Percentiles rank a stretch among this genome's conserved stretches.
Conservation (phyloP, 2,329 filamentous ascomycete species). For the Tolypocladium guangdongense region DNA sequence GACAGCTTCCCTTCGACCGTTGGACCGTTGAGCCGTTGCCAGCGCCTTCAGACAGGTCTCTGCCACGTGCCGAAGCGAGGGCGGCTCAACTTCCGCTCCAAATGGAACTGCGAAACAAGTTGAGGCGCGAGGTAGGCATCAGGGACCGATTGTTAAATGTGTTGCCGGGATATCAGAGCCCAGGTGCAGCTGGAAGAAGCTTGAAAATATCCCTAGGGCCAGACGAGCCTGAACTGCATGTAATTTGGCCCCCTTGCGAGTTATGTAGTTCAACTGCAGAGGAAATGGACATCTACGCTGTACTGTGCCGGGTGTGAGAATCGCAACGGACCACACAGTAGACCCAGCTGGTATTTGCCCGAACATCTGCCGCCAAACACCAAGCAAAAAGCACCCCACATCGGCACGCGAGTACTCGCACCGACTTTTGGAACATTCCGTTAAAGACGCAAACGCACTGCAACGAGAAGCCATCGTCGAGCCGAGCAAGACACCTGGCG, state of each 20-base stretch:
- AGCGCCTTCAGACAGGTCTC: neutral
- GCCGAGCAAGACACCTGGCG: neutral
- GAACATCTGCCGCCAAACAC: constrained; percentile 15
- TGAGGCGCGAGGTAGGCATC: no score
- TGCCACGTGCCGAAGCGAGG: no score
- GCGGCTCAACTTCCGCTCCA: no score
- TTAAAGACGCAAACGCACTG: constrained; percentile 24
- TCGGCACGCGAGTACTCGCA: constrained; percentile 24
- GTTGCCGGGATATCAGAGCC: neutral
- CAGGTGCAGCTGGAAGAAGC: no score
- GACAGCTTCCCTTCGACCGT: no score
- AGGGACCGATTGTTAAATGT: no score
- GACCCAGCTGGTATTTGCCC: constrained; percentile 9
- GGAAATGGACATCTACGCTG: neutral
- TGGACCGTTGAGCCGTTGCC: neutral
- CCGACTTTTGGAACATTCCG: constrained; percentile 29
- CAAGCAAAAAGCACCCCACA: constrained; percentile 19
- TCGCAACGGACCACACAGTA: neutral
- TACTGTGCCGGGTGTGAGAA: neutral
- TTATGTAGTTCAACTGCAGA: no score
- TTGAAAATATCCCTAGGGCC: no score
- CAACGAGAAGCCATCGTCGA: constrained; percentile 1
- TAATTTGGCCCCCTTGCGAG: neutral
- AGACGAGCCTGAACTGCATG: neutral
- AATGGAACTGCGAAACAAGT: no score